Evolutionary conservation across 148 eudicot species (phyloP), one percentile per base, ranked within the genome.

Genomic region (Amaranthus palmeri): DNA sequence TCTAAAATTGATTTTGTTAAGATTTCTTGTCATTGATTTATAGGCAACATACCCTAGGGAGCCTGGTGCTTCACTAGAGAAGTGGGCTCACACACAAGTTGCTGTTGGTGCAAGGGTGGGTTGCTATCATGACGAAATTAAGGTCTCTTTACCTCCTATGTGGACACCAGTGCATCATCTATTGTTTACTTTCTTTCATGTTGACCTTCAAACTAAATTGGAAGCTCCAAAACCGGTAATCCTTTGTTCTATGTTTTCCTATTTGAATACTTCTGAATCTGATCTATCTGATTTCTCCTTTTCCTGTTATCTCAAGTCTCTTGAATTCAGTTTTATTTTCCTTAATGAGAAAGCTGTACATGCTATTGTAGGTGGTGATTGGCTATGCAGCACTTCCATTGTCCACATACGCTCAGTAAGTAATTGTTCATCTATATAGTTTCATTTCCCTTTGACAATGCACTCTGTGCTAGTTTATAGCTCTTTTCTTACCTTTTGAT

Each of bases 191-290:
- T 87, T 96, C 86, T 92, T 80, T 70, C 99, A 96, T 74, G 84
- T 96, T 72, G 99, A 96, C 84, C 97, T 96, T 76, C 99, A 96
- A 83, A 92, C 97, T 42, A 96, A 92, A 81, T 79, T 92, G 54
- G 99, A 96, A 85, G 92, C 97, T 75, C 99, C 97, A 52, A 92
- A 92, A 71, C 96, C 99, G 40, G 99, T 92, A 86, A 79, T 86
- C 72, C 56, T 70, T 43, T 40, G 58, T 64, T 53, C 50, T 49
- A 2, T 63, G 41, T 73, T 2, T 41, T 50, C 54, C 41, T 41
- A 14, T 13, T 4, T 64, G 4, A 4, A 47, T 54, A 52, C 54
- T 14, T 52, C 51, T 25, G 47, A 25, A 25, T 25, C 36, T 25
- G 2, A n/a, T n/a, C 36, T 25, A 25, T 25, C 1, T 25, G 36